These are phyloP conservation scores for Colletotrichum abscissum DNA, from an alignment of 2,329 filamentous ascomycete species.

Conservation along the genomic window DNA sequence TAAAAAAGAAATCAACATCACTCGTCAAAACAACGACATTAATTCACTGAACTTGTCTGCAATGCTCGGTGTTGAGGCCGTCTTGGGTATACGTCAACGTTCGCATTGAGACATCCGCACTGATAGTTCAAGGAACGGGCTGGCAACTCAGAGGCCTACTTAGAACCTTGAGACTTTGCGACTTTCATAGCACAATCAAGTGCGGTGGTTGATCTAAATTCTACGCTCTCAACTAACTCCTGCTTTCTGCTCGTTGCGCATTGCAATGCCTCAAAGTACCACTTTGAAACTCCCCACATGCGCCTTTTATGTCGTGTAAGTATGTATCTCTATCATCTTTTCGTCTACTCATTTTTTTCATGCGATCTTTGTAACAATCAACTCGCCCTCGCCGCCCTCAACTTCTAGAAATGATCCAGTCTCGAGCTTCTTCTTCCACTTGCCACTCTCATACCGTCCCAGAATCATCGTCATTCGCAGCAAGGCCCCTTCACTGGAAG, in stretches of 20 bases:
- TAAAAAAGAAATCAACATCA: neutral
- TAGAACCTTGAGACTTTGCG: neutral
- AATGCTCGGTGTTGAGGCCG: no score
- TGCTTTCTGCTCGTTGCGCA: neutral
- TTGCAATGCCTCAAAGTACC: neutral
- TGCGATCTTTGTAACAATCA: constrained; percentile 64
- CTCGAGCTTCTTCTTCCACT: constrained; percentile 82
- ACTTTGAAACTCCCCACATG: neutral
- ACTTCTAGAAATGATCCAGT: constrained; percentile 64
- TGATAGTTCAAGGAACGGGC: no score
- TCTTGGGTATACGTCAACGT: neutral
- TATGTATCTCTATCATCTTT: constrained; percentile 29
- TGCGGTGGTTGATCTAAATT: neutral
- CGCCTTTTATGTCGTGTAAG: constrained; percentile 7
- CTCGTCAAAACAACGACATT: neutral
- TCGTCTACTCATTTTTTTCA: constrained; percentile 42
- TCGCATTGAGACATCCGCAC: no score
- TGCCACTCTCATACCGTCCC: constrained; percentile 77
- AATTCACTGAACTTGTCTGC: neutral
- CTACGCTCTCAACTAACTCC: neutral
- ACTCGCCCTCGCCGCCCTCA: constrained; percentile 56
- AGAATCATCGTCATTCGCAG: constrained; percentile 82
- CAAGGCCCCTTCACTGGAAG: constrained; percentile 64
- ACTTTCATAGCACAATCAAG: neutral
- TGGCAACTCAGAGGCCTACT: no score